Conservation (phyloP, 352 stramenopile species). For the Phytophthora syringae region DNA sequence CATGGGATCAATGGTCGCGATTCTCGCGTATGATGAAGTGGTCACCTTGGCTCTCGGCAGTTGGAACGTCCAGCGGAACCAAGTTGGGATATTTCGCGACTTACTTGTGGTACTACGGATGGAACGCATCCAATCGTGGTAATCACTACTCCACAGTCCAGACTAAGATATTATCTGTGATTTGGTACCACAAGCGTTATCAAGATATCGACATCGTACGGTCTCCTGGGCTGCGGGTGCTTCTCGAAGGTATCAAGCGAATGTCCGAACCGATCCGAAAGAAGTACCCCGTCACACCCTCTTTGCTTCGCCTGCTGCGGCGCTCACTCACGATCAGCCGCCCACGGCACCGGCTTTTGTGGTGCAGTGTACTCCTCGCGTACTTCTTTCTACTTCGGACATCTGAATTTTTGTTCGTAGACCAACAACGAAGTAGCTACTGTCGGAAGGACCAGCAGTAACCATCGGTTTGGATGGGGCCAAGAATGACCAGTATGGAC, state of each 20-base stretch:
- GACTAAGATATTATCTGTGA: neutral
- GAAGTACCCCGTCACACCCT: neutral
- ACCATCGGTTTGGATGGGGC: slow-evolving; percentile 15
- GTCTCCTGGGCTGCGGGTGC: neutral
- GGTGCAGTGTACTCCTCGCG: neutral
- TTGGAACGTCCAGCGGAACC: neutral
- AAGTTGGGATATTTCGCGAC: neutral
- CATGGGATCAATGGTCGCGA: slow-evolving; percentile 22
- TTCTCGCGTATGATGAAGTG: neutral
- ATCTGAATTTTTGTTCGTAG: too few species aligned
- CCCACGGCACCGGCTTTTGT: neutral
- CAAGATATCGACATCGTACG: neutral
- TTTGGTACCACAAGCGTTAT: neutral
- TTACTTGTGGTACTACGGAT: neutral
- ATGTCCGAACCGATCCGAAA: neutral
- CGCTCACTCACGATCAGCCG: neutral
- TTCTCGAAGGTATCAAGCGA: neutral
- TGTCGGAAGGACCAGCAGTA: neutral
- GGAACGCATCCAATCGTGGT: neutral
- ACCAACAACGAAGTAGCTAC: too few species aligned
- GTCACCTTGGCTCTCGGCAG: neutral
- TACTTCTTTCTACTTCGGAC: neutral
- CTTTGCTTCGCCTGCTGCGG: neutral
- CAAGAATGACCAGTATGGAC: slow-evolving; percentile 25
- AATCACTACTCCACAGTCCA: neutral